These are phyloP conservation scores for Blakeslea trispora DNA, from an alignment of 371 early-diverging fungal species.

Conservation along the genomic window DNA sequence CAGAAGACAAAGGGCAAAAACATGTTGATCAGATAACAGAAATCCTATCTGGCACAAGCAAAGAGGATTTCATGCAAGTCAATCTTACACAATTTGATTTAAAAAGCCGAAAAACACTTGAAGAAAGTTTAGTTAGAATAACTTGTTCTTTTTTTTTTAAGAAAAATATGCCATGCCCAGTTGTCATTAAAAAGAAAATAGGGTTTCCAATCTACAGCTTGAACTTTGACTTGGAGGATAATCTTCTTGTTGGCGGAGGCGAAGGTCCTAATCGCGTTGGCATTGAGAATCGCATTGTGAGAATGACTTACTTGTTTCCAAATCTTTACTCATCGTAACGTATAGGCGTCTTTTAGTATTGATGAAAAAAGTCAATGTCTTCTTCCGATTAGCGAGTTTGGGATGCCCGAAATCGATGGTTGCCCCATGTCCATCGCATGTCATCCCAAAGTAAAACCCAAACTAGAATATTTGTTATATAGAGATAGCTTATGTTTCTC, in stretches of 20 bases:
- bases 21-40: too few species aligned
- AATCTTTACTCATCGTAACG: too few species aligned
- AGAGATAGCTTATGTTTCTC: neutral
- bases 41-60: too few species aligned
- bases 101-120: too few species aligned
- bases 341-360: conserved; percentile 25
- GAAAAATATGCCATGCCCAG: neutral
- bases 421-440: conserved; percentile 66
- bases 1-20: too few species aligned
- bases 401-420: conserved; percentile 54
- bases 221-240: conserved; percentile 52
- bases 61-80: too few species aligned
- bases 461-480: neutral
- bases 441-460: conserved; percentile 59
- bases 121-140: too few species aligned
- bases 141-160: too few species aligned
- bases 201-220: conserved; percentile 59
- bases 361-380: conserved; percentile 9
- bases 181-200: conserved; percentile 19
- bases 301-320: too few species aligned
- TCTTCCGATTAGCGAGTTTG: conserved; percentile 1
- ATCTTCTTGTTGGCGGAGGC: conserved; percentile 63
- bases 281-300: conserved; percentile 67
- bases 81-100: too few species aligned
- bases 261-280: conserved; percentile 63